phyloP scores from a whole-genome alignment of 306 rosid genomes.

The Castanopsis chinensis region DNA sequence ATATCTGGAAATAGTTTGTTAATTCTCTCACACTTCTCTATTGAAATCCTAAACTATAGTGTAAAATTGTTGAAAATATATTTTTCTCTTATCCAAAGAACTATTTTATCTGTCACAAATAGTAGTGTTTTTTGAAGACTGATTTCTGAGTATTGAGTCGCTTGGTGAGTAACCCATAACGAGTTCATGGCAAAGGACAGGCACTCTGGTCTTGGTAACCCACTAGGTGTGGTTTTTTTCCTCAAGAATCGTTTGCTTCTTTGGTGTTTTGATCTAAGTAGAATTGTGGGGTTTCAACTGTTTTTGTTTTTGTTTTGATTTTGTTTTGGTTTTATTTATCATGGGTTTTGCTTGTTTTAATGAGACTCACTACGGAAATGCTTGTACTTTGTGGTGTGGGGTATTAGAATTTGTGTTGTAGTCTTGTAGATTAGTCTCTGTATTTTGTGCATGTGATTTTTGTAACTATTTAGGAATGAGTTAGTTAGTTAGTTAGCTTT shows the following conservation, averaged over 20 bases:
- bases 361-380: neutral
- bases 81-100: neutral
- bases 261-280: neutral
- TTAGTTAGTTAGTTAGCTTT: no score
- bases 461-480: no score
- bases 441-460: no score
- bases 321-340: neutral
- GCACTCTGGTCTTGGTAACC: conserved; percentile 36
- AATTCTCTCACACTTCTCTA: no score
- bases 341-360: neutral
- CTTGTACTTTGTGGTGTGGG: neutral
- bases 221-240: neutral
- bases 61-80: no score
- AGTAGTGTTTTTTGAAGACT: neutral
- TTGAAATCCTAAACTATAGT: no score
- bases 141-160: neutral
- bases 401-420: no score
- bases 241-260: neutral
- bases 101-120: neutral
- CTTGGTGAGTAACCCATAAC: neutral
- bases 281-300: neutral
- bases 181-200: conserved; percentile 40
- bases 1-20: no score
- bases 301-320: neutral
- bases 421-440: no score